phyloP scores from a whole-genome alignment of 768 basidiomycete species.

The Mycena kentingensis region DNA sequence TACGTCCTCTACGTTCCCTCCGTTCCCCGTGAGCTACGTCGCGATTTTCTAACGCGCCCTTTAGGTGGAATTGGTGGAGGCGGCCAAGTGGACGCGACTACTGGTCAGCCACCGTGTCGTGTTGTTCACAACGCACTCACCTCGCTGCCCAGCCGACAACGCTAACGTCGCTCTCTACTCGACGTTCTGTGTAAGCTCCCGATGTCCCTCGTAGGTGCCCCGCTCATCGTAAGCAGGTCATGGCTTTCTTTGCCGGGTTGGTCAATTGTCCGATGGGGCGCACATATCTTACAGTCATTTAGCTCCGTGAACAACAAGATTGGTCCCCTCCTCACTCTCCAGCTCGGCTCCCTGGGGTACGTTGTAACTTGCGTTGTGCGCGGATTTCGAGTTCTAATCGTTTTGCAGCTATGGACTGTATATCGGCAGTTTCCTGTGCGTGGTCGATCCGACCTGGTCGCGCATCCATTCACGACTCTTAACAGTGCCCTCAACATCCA shows the following conservation, averaged over 20 bases:
- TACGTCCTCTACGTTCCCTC: too few relatives aligned
- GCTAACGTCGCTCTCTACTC: slow-evolving; percentile 69
- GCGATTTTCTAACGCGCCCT: too few relatives aligned
- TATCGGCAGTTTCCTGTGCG: slow-evolving; percentile 72
- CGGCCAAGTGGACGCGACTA: slow-evolving; percentile 67
- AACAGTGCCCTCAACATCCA: slow-evolving; percentile 72
- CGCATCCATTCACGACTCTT: slow-evolving; percentile 3
- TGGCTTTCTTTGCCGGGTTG: slow-evolving; percentile 73
- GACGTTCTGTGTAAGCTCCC: slow-evolving; percentile 48
- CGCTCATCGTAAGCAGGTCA: slow-evolving; percentile 1
- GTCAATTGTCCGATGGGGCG: slow-evolving; percentile 16
- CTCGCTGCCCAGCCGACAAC: slow-evolving; percentile 46
- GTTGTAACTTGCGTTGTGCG: slow-evolving; percentile 26
- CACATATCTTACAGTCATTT: neutral
- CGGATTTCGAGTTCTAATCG: neutral
- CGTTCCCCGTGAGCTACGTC: too few relatives aligned
- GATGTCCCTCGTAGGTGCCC: slow-evolving; percentile 20
- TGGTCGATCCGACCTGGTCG: neutral
- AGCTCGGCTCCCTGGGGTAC: slow-evolving; percentile 76
- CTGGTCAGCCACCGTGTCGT: slow-evolving; percentile 32
- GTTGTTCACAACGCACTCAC: neutral
- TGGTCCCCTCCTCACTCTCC: slow-evolving; percentile 73
- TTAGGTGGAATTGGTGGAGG: slow-evolving; percentile 80
- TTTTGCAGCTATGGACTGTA: slow-evolving; percentile 45
- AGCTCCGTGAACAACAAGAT: slow-evolving; percentile 82